Conservation (phyloP, 1,284 basidiomycete genomes). For the Tremellales sp. region DNA sequence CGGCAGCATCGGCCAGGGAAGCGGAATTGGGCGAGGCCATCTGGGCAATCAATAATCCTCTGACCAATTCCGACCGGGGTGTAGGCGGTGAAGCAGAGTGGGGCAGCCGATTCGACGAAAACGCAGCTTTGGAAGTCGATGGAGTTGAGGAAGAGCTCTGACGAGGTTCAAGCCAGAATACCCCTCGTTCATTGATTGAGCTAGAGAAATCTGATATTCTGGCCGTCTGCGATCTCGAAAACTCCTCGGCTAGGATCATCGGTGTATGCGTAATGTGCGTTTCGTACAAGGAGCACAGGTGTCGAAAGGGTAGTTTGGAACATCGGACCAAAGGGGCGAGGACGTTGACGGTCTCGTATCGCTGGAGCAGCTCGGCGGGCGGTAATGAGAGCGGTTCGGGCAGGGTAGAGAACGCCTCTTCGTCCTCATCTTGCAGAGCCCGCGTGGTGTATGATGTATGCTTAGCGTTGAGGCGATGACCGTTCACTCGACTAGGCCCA, state of each 20-base stretch:
- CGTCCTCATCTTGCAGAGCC: too few relatives aligned
- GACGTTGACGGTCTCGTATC: constrained; percentile 51
- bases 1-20: constrained; percentile 56
- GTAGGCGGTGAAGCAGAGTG: constrained; percentile 25
- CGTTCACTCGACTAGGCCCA: too few relatives aligned
- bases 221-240: constrained; percentile 55
- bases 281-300: constrained; percentile 56
- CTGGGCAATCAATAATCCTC: constrained; percentile 56
- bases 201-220: constrained; percentile 57
- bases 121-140: constrained; percentile 10
- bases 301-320: constrained; percentile 58
- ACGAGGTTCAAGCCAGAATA: constrained; percentile 50
- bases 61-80: constrained; percentile 40
- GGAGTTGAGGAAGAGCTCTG: neutral
- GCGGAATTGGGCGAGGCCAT: constrained; percentile 55
- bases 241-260: constrained; percentile 59
- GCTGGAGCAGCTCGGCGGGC: constrained; percentile 49
- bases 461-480: too few relatives aligned
- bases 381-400: constrained; percentile 41
- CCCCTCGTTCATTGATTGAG: constrained; percentile 52
- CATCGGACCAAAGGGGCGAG: constrained; percentile 58
- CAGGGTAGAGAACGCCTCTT: constrained; percentile 21
- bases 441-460: too few relatives aligned
- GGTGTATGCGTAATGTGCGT: constrained; percentile 59
- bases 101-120: constrained; percentile 30